phyloP scores from a whole-genome alignment of 768 basidiomycete genomes.

The Leucocoprinus sp. region DNA sequence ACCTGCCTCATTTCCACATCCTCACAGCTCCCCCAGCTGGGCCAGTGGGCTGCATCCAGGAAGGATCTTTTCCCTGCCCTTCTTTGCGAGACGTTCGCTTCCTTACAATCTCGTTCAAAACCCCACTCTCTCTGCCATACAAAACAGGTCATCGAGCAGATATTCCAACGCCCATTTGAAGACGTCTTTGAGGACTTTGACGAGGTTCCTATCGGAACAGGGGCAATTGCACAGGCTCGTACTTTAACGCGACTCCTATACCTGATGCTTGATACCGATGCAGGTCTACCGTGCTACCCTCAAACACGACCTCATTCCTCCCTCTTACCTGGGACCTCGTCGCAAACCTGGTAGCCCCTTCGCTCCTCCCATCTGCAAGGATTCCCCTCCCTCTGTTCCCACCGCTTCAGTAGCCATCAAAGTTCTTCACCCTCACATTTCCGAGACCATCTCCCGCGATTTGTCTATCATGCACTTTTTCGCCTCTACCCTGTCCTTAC shows the following conservation, averaged over 20 bases:
- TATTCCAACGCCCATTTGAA: conserved; percentile 76
- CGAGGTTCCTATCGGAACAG: conserved; percentile 84
- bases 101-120: conserved; percentile 81
- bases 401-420: conserved; percentile 92
- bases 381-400: conserved; percentile 66
- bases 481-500: conserved; percentile 61
- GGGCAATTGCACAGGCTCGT: conserved; percentile 89
- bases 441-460: conserved; percentile 78
- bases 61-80: conserved; percentile 86
- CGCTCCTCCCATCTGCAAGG: conserved; percentile 47
- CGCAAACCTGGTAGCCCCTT: conserved; percentile 42
- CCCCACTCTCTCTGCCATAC: conserved; percentile 80
- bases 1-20: conserved; percentile 5
- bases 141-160: conserved; percentile 67
- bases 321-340: conserved; percentile 74
- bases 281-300: conserved; percentile 88
- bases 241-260: background rate
- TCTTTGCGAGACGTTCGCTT: conserved; percentile 78
- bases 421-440: conserved; percentile 83
- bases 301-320: conserved; percentile 76
- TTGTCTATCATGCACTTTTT: conserved; percentile 95
- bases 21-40: conserved; percentile 46
- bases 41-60: conserved; percentile 97
- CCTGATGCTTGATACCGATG: background rate
- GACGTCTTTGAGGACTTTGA: conserved; percentile 91